Conservation (phyloP, 768 basidiomycete species). For the Macrolepiota dolichaula region DNA sequence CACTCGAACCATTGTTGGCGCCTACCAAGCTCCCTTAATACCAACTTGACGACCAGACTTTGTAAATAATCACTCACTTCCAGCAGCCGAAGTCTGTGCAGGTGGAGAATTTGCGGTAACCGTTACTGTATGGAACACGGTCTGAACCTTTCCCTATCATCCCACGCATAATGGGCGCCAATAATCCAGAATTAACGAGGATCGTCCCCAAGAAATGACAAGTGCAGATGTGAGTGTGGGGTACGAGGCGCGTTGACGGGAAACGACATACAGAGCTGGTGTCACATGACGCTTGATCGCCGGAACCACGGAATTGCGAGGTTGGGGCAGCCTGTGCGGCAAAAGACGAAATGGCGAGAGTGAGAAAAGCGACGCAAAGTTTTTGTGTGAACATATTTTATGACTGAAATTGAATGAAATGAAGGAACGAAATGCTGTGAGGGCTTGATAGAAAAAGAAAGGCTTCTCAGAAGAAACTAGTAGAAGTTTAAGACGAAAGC, state of each 20-base stretch:
- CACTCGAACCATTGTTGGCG: not conserved
- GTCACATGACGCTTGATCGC: not conserved
- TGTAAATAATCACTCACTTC: slow-evolving; percentile 3
- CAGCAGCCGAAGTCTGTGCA: slow-evolving; percentile 11
- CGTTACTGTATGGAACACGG: slow-evolving; percentile 27
- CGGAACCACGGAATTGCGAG: not conserved
- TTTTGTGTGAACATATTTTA: slow-evolving; percentile 36
- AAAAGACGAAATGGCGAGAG: slow-evolving; percentile 31
- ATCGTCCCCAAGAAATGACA: slow-evolving; percentile 5
- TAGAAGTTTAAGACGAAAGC: slow-evolving; percentile 20
- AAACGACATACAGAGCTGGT: not conserved
- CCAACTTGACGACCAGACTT: not conserved
- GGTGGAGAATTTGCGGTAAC: slow-evolving; percentile 26
- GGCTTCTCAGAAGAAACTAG: slow-evolving; percentile 6
- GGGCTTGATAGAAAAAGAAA: slow-evolving; percentile 23
- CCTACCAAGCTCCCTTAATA: not conserved
- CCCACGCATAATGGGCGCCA: slow-evolving; percentile 10
- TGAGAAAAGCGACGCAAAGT: slow-evolving; percentile 35
- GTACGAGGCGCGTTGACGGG: not conserved
- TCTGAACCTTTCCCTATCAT: slow-evolving; percentile 13
- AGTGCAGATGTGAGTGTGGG: slow-evolving; percentile 8
- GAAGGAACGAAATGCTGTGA: slow-evolving; percentile 10
- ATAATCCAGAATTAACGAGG: slow-evolving; percentile 5
- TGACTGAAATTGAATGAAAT: slow-evolving; percentile 15
- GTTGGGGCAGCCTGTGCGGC: slow-evolving; percentile 29